Evolutionary conservation across 1,284 basidiomycete species (phyloP), one percentile per base, ranked within the genome.

Genomic region (Volvariella surrecta): DNA sequence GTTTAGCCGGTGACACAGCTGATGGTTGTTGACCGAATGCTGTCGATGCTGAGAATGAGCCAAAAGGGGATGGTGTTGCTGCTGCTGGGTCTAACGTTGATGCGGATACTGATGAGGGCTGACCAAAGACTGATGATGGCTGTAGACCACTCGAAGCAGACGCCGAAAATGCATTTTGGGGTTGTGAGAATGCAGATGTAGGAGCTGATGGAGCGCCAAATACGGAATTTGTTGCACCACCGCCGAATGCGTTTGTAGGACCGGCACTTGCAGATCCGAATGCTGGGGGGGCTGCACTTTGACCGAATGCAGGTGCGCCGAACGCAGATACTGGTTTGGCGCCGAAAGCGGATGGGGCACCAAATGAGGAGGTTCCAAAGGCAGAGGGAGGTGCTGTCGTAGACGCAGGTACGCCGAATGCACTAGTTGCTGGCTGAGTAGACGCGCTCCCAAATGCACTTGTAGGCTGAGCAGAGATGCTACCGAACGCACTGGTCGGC

Each of bases 401-500:
- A 10, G 41, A 19, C 0, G 48, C 32, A 32, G 44, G 34, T 9
- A 47, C 42, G 22, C 55, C 56, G 40, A 65, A 64, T 2, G 57
- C 53, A 41, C 54, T 52, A 32, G 56, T 54, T 7, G 46, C 32
- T n/a, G n/a, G n/a, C n/a, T n/a, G n/a, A 16, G 50, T 37, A 9
- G 52, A 40, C 18, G 54, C 39, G 40, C 53, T 45, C 30, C 59
- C 64, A 49, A 71, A 67, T 9, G 47, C 55, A 15, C 51, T 53
- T 4, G 43, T 1, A n/a, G n/a, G n/a, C n/a, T n/a, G n/a, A 9
- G 30, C 15, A 13, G 48, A 44, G 3, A 42, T 46, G 1, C 47
- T 51, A 8, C 57, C 54, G 40, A 60, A 62, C 4, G 54, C 57
- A 32, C 54, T 49, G 2, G 54, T 53, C 20, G 57, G 56, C 11